Evolutionary conservation across 164 flowering plant species (phyloP).

Genomic region (Vitis amurensis): DNA sequence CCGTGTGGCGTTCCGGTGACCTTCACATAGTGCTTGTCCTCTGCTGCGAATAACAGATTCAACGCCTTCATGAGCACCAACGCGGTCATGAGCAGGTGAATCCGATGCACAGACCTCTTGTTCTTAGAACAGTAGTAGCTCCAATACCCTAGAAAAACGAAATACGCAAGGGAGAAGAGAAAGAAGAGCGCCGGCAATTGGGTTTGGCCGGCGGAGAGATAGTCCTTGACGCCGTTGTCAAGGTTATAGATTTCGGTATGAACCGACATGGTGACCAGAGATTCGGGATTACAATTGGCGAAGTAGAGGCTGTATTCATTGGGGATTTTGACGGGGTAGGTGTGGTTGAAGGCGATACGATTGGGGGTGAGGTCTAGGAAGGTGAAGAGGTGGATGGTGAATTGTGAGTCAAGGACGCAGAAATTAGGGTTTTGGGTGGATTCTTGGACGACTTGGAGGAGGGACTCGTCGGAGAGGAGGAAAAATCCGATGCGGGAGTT

Average conservation of each 20-base stretch:
- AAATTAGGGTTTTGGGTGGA: slow-evolving; percentile 48
- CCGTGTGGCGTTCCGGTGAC: slow-evolving; percentile 81
- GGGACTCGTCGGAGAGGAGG: slow-evolving; percentile 77
- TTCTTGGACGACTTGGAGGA: slow-evolving; percentile 63
- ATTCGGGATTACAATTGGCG: slow-evolving; percentile 72
- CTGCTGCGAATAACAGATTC: slow-evolving; percentile 72
- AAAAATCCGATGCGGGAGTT: slow-evolving; percentile 71
- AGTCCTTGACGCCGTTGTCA: slow-evolving; percentile 58
- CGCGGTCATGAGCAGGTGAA: slow-evolving; percentile 68
- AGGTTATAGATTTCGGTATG: slow-evolving; percentile 72
- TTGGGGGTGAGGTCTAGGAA: slow-evolving; percentile 58
- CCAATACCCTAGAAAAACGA: slow-evolving; percentile 59
- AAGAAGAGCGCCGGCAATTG: slow-evolving; percentile 64
- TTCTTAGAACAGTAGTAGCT: slow-evolving; percentile 38
- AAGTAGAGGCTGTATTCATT: slow-evolving; percentile 74
- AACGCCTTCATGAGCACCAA: slow-evolving; percentile 65
- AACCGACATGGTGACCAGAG: slow-evolving; percentile 60
- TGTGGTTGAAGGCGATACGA: slow-evolving; percentile 37
- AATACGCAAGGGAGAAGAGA: slow-evolving; percentile 48
- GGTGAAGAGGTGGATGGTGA: slow-evolving; percentile 47
- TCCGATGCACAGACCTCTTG: slow-evolving; percentile 54
- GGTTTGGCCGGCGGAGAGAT: slow-evolving; percentile 80
- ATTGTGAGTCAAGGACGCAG: slow-evolving; percentile 71
- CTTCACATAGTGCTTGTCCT: slow-evolving; percentile 80
- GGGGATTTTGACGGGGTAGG: slow-evolving; percentile 57